Base-by-base conservation (phyloP, 192 early-diverging fungal genomes). In the Chytriomyces sp. region DNA sequence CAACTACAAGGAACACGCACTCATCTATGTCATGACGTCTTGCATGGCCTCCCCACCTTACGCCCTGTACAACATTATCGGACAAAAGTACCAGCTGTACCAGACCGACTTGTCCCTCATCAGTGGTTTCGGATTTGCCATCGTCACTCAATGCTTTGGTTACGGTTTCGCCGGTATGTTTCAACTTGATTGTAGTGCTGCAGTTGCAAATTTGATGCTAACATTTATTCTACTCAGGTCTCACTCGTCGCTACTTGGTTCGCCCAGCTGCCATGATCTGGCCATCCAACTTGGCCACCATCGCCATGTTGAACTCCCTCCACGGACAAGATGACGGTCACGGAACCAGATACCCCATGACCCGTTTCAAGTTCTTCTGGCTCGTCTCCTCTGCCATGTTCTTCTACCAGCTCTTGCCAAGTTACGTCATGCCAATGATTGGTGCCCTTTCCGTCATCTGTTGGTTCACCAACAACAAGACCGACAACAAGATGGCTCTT, bases 181-280 rank as follows among this genome's bases (percentile, higher is more conserved):
- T 64, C 89, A 91, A 50, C 86, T 85, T 35, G 35, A 1, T 35
- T 35, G 0, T 35, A 80, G 85, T 95, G 16, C 92, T 95, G 5
- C 90, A 91, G n/a, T n/a, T n/a, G n/a, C n/a, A 59, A 35, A 35
- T 35, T 35, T 35, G 35, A 35, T 2, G 35, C 35, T 4, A 35
- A 35, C 35, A 3, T 35, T 35, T 35, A 35, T 35, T 2, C 28
- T 35, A 35, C 81, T 35, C 35, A 35, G 35, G 35, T 35, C 35
- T 90, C 43, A 86, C 83, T 70, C 89, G 93, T 44, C 84, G 87
- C 24, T 93, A 89, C 81, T 86, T 96, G 23, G 94, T 96, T 5
- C 89, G 92, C 48, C 94, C 94, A 13, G 82, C 92, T 6, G 82
- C 89, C 10, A 95, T 96, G 94, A 83, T 94, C 50, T 97, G 93